A percentile compares a stretch with the other conserved stretches of the same genome.
phyloP scores from a whole-genome alignment of 805 yeast genomes.

The Hanseniaspora meyeri region DNA sequence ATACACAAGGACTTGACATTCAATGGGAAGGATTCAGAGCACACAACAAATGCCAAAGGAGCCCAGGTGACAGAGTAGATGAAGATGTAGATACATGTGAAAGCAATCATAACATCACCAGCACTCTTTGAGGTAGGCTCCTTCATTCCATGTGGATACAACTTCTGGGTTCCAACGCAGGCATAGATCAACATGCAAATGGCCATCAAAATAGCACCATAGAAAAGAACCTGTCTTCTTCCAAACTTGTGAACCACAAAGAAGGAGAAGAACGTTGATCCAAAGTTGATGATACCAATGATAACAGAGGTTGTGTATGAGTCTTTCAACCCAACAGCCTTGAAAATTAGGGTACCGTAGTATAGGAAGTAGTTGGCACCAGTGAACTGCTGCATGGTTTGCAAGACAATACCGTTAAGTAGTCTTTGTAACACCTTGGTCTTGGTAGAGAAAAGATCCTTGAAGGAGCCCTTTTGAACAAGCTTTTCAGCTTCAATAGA shows the following conservation, averaged over 20 bases:
- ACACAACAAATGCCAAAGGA: constrained; percentile 52
- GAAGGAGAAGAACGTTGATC: constrained; percentile 41
- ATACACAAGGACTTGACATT: constrained; percentile 49
- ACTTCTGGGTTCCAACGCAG: constrained; percentile 44
- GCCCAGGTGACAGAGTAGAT: constrained; percentile 70
- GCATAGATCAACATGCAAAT: constrained; percentile 40
- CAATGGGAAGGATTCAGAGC: constrained; percentile 59
- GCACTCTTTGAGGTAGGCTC: constrained; percentile 34
- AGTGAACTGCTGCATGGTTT: constrained; percentile 54
- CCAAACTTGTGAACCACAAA: constrained; percentile 45
- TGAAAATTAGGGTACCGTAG: constrained; percentile 51
- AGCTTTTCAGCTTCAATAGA: constrained; percentile 47
- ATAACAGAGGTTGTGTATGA: constrained; percentile 48
- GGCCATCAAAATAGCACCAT: constrained; percentile 40
- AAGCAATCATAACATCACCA: constrained; percentile 59
- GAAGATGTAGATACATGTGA: constrained; percentile 58
- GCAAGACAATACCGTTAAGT: constrained; percentile 42
- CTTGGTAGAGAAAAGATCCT: constrained; percentile 51
- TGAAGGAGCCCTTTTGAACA: constrained; percentile 58
- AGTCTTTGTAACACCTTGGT: constrained; percentile 43
- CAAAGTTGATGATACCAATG: constrained; percentile 48
- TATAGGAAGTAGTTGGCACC: constrained; percentile 59
- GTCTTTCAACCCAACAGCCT: constrained; percentile 48
- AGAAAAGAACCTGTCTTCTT: constrained; percentile 36
- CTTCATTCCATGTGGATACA: constrained; percentile 34